phyloP scores from a whole-genome alignment of 116 monocot species.

The Trichopus zeylanicus region DNA sequence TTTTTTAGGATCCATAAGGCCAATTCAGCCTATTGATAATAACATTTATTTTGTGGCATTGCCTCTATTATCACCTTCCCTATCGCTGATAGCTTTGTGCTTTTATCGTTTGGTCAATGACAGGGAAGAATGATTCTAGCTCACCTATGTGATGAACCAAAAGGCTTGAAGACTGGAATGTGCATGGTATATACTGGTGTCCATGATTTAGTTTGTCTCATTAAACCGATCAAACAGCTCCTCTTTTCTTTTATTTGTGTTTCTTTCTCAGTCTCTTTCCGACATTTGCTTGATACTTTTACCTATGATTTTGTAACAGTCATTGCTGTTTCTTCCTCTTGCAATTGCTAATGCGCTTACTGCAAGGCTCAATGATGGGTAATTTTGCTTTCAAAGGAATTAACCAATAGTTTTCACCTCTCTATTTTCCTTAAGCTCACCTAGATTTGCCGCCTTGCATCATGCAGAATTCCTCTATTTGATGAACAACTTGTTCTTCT shows the following conservation, averaged over 20 bases:
- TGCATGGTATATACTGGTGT: constrained; percentile 61
- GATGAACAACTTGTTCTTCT: constrained; percentile 56
- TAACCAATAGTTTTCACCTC: background rate
- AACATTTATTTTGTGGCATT: too few species aligned
- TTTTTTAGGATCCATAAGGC: too few species aligned
- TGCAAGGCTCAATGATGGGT: constrained; percentile 85
- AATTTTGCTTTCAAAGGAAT: constrained; percentile 3
- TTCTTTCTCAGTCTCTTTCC: too few species aligned
- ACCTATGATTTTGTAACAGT: constrained; percentile 24
- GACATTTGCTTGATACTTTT: background rate
- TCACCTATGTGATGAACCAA: constrained; percentile 95
- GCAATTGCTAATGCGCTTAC: constrained; percentile 92
- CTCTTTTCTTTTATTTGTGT: too few species aligned
- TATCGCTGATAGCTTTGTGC: background rate
- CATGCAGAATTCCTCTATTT: constrained; percentile 47
- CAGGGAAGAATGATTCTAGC: constrained; percentile 99
- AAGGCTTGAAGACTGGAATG: constrained; percentile 97
- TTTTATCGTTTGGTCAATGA: background rate
- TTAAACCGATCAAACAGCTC: too few species aligned
- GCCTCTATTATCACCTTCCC: background rate
- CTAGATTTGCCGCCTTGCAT: background rate
- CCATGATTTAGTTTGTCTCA: too few species aligned
- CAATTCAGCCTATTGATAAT: too few species aligned
- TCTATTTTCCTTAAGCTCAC: background rate
- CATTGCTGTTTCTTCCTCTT: constrained; percentile 74